Percentiles rank a stretch among this genome's conserved stretches.
These are phyloP conservation scores for Penicillium psychrofluorescens DNA, from an alignment of 495 filamentous ascomycete species.

Conservation along the genomic window DNA sequence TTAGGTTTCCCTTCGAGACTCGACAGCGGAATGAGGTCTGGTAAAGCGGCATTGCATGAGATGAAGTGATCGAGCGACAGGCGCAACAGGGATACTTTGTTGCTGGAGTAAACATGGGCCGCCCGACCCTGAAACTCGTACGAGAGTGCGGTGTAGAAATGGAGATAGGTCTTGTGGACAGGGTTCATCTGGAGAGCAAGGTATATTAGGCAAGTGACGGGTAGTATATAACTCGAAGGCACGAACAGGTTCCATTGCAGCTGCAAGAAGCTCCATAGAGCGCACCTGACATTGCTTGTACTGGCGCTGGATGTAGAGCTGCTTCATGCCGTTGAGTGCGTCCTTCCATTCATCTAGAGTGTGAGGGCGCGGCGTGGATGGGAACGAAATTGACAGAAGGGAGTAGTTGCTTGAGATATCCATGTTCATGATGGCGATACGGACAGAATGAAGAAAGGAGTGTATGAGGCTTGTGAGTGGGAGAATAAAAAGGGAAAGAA, in stretches of 20 bases:
- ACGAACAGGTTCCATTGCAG: conserved; percentile 20
- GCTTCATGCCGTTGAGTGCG: conserved; percentile 25
- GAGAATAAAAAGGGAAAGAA: neutral
- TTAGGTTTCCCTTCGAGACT: neutral
- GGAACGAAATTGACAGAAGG: conserved; percentile 8
- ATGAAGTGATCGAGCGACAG: conserved; percentile 24
- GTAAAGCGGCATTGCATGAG: conserved; percentile 15
- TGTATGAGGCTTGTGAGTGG: neutral
- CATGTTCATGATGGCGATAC: conserved; percentile 9
- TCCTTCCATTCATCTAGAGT: conserved; percentile 26
- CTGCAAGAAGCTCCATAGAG: conserved; percentile 21
- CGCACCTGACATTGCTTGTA: conserved; percentile 40
- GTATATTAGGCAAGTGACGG: neutral
- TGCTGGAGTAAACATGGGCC: conserved; percentile 34
- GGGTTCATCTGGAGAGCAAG: conserved; percentile 23
- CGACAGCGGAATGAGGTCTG: conserved; percentile 5
- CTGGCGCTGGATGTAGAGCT: conserved; percentile 29
- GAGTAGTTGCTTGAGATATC: conserved; percentile 13
- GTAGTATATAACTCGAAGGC: neutral
- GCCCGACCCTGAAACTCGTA: conserved; percentile 34
- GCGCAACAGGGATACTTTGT: conserved; percentile 29
- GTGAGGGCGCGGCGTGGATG: conserved; percentile 6
- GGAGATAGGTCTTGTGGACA: conserved; percentile 30
- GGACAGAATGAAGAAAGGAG: neutral
- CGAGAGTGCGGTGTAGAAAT: conserved; percentile 39